These are phyloP conservation scores for Backusella circina DNA, from an alignment of 192 early-diverging fungal species.

Conservation along the genomic window DNA sequence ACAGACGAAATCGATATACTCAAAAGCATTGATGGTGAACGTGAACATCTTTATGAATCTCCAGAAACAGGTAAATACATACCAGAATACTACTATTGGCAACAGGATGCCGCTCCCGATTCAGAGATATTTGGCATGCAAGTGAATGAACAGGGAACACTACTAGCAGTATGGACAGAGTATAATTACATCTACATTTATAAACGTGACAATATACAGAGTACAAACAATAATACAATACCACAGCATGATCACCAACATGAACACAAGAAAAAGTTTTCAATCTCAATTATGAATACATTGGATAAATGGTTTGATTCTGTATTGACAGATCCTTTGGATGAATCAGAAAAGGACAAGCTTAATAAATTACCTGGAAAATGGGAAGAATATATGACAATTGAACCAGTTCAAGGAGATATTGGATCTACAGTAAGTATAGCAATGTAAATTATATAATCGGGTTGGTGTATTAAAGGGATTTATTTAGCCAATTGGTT, in stretches of 20 bases:
- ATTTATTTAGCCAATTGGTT: background rate
- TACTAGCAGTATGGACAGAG: constrained; percentile 25
- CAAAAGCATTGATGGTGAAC: background rate
- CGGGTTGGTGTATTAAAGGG: background rate
- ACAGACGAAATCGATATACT: constrained; percentile 14
- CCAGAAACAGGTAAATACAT: background rate
- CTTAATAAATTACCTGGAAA: background rate
- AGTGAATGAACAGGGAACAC: constrained; percentile 18
- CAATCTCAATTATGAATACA: background rate
- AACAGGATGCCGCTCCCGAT: background rate
- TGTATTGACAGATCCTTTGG: background rate
- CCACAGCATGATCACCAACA: background rate
- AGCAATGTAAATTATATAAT: background rate
- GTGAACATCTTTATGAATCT: constrained; percentile 3
- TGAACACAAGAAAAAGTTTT: background rate
- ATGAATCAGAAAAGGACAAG: background rate
- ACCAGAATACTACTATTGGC: constrained; percentile 22
- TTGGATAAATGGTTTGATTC: constrained; percentile 6
- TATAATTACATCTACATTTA: constrained; percentile 28
- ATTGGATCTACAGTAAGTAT: background rate
- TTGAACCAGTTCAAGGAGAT: background rate
- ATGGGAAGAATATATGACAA: constrained; percentile 7
- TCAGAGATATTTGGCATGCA: constrained; percentile 13
- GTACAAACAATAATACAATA: background rate
- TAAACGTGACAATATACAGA: constrained; percentile 19